Evolutionary conservation across 2,329 filamentous ascomycete genomes (phyloP).

Genomic region (Coniella vitis): DNA sequence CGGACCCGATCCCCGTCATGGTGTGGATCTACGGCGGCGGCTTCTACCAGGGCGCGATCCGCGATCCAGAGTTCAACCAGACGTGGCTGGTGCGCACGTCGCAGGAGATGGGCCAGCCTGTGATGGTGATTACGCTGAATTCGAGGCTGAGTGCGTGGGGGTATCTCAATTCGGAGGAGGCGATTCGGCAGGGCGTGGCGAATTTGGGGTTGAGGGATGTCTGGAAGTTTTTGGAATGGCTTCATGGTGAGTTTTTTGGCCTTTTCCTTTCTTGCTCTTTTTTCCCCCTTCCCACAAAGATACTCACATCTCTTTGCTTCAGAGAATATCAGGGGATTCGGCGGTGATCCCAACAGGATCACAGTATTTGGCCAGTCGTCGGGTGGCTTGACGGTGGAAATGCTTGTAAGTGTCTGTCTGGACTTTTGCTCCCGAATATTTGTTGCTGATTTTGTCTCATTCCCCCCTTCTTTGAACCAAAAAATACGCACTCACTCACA

Average conservation of each 20-base stretch:
- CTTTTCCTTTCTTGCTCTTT: too few relatives aligned
- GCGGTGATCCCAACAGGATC: slow-evolving; percentile 1
- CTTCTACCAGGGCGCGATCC: background rate
- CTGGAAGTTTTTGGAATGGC: slow-evolving; percentile 1
- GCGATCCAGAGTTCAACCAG: slow-evolving; percentile 1
- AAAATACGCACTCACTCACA: too few relatives aligned
- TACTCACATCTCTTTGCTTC: background rate
- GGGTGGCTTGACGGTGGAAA: slow-evolving; percentile 1
- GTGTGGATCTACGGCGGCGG: slow-evolving; percentile 3
- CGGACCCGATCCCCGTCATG: slow-evolving; percentile 6
- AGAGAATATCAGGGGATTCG: background rate
- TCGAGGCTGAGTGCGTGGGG: slow-evolving; percentile 2
- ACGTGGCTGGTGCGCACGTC: slow-evolving; percentile 1
- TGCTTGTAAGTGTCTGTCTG: background rate
- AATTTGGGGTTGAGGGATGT: background rate
- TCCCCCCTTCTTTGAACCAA: background rate
- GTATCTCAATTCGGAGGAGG: slow-evolving; percentile 1
- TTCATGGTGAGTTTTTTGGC: background rate
- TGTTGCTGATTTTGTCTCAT: background rate
- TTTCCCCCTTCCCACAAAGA: too few relatives aligned
- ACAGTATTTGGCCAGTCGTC: slow-evolving; percentile 2
- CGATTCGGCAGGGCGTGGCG: background rate
- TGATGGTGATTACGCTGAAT: background rate
- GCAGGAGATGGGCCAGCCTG: background rate
- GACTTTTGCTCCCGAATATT: too few relatives aligned